phyloP scores from a whole-genome alignment of 352 stramenopile species.

The Pythium folliculosum region DNA sequence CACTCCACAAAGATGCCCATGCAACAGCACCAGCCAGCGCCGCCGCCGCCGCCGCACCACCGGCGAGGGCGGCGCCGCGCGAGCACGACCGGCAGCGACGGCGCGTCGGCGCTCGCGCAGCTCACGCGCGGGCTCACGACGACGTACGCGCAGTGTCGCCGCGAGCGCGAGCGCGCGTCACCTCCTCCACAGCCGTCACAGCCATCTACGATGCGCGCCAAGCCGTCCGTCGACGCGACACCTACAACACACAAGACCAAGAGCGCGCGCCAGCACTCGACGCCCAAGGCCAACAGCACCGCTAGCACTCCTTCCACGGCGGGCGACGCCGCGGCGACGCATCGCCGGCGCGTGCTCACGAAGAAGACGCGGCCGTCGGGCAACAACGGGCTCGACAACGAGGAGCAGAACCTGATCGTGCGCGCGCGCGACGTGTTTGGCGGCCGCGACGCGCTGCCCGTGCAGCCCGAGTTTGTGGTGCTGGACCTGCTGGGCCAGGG shows the following conservation, averaged over 20 bases:
- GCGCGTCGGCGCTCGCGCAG: slow-evolving; percentile 7
- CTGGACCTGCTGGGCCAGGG: slow-evolving; percentile 93
- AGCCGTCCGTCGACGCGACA: not conserved
- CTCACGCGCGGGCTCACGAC: slow-evolving; percentile 12
- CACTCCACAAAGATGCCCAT: not conserved
- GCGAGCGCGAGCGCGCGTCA: not conserved
- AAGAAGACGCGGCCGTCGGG: slow-evolving; percentile 40
- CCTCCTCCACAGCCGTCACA: not conserved
- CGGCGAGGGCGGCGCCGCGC: not conserved
- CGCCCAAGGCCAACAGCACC: not conserved
- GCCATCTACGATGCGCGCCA: not conserved
- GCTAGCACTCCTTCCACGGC: not conserved
- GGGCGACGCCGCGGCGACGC: too few species aligned
- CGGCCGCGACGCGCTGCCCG: slow-evolving; percentile 17
- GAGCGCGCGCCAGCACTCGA: not conserved
- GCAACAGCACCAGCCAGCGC: not conserved
- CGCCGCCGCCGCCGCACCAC: not conserved
- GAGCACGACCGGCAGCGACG: not conserved
- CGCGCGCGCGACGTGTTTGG: slow-evolving; percentile 42
- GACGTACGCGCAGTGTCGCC: slow-evolving; percentile 14
- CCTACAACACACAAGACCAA: not conserved
- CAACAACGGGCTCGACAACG: slow-evolving; percentile 51
- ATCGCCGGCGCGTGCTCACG: slow-evolving; percentile 34
- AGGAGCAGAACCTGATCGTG: slow-evolving; percentile 54
- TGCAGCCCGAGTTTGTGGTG: slow-evolving; percentile 76